Evolutionary conservation across 805 yeast species (phyloP).

Genomic region (Ogataea dorogensis): DNA sequence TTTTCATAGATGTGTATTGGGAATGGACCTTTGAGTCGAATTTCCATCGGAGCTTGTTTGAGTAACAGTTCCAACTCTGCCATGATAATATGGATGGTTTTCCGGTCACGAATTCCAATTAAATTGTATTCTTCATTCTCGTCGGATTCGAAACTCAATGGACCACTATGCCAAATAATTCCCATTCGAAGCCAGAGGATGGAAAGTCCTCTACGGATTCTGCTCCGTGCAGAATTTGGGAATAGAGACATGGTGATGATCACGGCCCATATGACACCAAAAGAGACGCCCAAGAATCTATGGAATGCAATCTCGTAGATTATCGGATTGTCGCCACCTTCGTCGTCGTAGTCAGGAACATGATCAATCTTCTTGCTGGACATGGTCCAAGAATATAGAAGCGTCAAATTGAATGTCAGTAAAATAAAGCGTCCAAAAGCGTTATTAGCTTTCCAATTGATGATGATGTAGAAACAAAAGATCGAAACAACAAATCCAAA

Average conservation of each 20-base stretch:
- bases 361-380: constrained; percentile 55
- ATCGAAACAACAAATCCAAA: constrained; percentile 47
- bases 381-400: constrained; percentile 70
- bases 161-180: constrained; percentile 75
- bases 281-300: constrained; percentile 66
- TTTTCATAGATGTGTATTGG: constrained; percentile 51
- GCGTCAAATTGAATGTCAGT: constrained; percentile 75
- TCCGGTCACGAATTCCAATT: constrained; percentile 44
- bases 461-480: constrained; percentile 56
- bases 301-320: constrained; percentile 76
- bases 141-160: constrained; percentile 46
- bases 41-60: constrained; percentile 72
- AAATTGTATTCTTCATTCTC: constrained; percentile 28
- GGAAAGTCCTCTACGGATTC: constrained; percentile 63
- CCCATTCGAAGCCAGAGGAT: constrained; percentile 80
- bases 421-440: constrained; percentile 70
- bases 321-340: constrained; percentile 69
- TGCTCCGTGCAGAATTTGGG: constrained; percentile 73
- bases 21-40: constrained; percentile 71
- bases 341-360: constrained; percentile 46
- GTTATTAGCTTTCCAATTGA: constrained; percentile 62
- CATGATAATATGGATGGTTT: constrained; percentile 50
- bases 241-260: constrained; percentile 61
- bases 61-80: constrained; percentile 57
- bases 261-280: constrained; percentile 78